phyloP scores from a whole-genome alignment of 352 stramenopile genomes.

The Phytopythium chamaehyphon region DNA sequence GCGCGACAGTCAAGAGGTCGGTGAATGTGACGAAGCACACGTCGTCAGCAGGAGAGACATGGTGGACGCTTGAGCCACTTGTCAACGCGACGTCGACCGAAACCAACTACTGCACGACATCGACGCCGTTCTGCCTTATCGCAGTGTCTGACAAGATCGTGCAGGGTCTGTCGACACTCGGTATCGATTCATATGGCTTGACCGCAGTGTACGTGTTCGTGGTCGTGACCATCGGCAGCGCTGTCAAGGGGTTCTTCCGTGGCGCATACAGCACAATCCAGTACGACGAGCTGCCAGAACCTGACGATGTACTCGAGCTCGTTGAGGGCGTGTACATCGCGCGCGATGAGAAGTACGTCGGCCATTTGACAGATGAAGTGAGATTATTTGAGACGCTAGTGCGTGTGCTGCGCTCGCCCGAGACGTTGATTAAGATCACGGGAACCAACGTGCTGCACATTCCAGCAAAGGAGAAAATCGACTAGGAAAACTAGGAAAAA shows the following conservation, averaged over 20 bases:
- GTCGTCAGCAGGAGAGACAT: constrained; percentile 35
- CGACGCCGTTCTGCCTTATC: constrained; percentile 72
- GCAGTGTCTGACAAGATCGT: constrained; percentile 87
- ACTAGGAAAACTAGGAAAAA: constrained; percentile 40
- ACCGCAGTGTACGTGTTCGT: constrained; percentile 87
- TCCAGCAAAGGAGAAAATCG: constrained; percentile 79
- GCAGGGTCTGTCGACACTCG: constrained; percentile 67
- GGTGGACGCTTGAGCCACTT: constrained; percentile 64
- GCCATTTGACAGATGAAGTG: constrained; percentile 85
- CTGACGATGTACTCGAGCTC: constrained; percentile 80
- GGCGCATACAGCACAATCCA: constrained; percentile 77
- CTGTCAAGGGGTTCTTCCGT: constrained; percentile 82
- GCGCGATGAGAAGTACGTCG: constrained; percentile 75
- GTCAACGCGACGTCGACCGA: constrained; percentile 12
- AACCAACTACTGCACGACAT: constrained; percentile 38
- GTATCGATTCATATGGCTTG: constrained; percentile 81
- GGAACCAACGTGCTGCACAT: constrained; percentile 86
- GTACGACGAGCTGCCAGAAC: constrained; percentile 78
- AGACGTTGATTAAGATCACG: constrained; percentile 83
- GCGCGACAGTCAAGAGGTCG: constrained; percentile 47
- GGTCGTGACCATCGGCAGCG: constrained; percentile 80
- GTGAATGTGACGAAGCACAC: constrained; percentile 62
- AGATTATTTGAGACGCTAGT: constrained; percentile 87
- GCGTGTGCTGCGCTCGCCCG: constrained; percentile 75
- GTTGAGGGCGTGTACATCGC: constrained; percentile 89